Base-by-base conservation (phyloP, 2,329 filamentous ascomycete genomes). In the Plectosphaerella plurivora region DNA sequence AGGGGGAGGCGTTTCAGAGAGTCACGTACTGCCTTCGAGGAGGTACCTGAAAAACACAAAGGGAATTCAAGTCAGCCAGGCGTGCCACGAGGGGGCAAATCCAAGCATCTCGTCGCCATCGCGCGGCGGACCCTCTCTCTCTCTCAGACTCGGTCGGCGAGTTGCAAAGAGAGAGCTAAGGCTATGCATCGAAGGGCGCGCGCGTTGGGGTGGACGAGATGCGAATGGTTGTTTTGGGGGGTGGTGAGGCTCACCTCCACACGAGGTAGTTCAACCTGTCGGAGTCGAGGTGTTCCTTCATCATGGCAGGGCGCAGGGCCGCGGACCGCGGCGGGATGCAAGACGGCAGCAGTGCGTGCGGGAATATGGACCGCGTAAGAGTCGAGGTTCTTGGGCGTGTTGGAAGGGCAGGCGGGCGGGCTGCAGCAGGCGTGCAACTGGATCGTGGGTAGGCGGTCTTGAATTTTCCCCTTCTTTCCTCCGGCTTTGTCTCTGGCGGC, bases 211-310 rank as follows among this genome's bases (percentile, higher is more conserved):
- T 12, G 15, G 41, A 12, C 11, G 41, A 44, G 41, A 20, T 44
- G 41, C 41, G 18, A 16, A 20, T n/a, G 16, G 15, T 20, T 22
- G 18, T n/a, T 44, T 45, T 22, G 22, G 22, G 37, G 45, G 24
- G 39, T 41, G 22, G 49, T 54, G 44, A 25, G 63, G 79, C 83
- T 70, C 76, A 87, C 83, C 82, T 84, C 83, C 83, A 87, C 67
- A 87, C 77, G 68, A 87, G 77, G 76, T 82, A 86, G 75, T 86
- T 87, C 77, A 86, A 74, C 75, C 81, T 77, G 69, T 86, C 78
- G 60, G 81, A 84, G 76, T 84, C 79, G 63, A 87, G 75, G 65
- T 76, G 76, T 73, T 84, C 81, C 73, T 83, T 83, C 79, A 83
- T 83, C 63, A 62, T 68, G 59, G 60, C 57, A 55, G 52, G 50